A percentile compares a stretch with the other conserved stretches of the same genome.
Evolutionary conservation across 257 asterid genomes (phyloP).

Genomic region (Nicotiana tomentosiformis): DNA sequence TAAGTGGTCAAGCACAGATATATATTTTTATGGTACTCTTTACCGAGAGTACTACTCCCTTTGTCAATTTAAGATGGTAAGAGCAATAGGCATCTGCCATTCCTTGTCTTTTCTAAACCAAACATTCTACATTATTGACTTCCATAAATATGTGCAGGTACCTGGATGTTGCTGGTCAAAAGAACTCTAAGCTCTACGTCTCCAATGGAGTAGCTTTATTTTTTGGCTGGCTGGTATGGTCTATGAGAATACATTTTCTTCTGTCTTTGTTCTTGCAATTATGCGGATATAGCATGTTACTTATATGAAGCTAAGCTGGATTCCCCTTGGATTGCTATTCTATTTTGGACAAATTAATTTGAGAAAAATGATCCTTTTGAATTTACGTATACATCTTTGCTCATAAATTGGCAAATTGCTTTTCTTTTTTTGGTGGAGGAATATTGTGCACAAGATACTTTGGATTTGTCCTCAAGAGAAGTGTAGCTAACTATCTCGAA

Average conservation of each 20-base stretch:
- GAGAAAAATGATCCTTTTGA: not conserved
- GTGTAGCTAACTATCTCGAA: not conserved
- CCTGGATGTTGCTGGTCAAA: constrained; percentile 69
- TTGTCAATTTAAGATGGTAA: constrained; percentile 90
- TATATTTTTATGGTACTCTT: constrained; percentile 84
- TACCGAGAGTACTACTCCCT: constrained; percentile 92
- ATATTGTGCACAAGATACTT: not conserved
- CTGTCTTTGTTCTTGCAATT: constrained; percentile 1
- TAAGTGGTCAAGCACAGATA: constrained; percentile 80
- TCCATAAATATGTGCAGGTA: constrained; percentile 41
- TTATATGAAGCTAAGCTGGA: not conserved
- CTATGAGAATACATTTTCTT: constrained; percentile 13
- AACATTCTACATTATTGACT: not conserved
- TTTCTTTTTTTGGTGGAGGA: not conserved
- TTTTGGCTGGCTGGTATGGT: constrained; percentile 92
- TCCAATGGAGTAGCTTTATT: constrained; percentile 79
- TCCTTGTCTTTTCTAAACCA: constrained; percentile 1
- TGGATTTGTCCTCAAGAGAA: not conserved
- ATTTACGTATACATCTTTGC: not conserved
- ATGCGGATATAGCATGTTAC: not conserved
- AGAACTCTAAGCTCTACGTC: constrained; percentile 58
- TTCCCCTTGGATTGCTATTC: not conserved
- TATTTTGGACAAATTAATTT: not conserved
- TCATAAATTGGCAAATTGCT: not conserved
- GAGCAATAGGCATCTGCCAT: not conserved